These are phyloP conservation scores for Oropetium thomaeum DNA, from an alignment of 176 grass and related monocot species.

Conservation along the genomic window DNA sequence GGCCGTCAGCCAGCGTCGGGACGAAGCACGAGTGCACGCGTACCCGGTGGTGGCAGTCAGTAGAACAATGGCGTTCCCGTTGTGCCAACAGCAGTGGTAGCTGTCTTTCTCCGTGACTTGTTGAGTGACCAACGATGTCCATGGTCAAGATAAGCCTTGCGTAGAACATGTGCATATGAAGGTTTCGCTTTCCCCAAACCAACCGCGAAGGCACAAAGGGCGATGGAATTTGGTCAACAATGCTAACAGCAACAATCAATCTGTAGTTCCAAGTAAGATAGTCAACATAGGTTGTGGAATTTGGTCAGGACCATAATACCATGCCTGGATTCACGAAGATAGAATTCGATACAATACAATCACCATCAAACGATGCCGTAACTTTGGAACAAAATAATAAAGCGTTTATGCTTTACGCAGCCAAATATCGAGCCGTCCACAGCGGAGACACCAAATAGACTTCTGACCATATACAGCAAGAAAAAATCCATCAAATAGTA, in stretches of 20 bases:
- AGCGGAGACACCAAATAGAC: neutral
- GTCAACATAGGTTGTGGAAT: too few species aligned
- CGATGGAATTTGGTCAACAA: neutral
- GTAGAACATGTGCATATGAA: too few species aligned
- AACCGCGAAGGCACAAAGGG: neutral
- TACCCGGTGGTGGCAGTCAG: neutral
- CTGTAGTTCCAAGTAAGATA: too few species aligned
- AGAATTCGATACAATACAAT: neutral
- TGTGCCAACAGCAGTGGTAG: too few species aligned
- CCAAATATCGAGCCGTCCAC: neutral
- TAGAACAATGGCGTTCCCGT: too few species aligned
- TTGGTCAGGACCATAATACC: neutral
- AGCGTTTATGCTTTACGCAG: neutral
- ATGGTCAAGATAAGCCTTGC: too few species aligned
- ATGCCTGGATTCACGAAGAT: neutral
- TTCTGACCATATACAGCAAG: conserved; percentile 28
- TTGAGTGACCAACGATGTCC: too few species aligned
- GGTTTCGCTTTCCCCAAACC: too few species aligned
- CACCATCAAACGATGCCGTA: neutral
- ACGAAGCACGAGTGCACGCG: neutral
- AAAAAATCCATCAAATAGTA: neutral
- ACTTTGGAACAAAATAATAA: neutral
- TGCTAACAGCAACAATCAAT: too few species aligned
- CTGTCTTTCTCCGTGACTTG: too few species aligned
- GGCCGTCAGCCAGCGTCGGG: neutral